These are phyloP conservation scores for Blakeslea trispora DNA, from an alignment of 371 early-diverging fungal species.

Conservation along the genomic window DNA sequence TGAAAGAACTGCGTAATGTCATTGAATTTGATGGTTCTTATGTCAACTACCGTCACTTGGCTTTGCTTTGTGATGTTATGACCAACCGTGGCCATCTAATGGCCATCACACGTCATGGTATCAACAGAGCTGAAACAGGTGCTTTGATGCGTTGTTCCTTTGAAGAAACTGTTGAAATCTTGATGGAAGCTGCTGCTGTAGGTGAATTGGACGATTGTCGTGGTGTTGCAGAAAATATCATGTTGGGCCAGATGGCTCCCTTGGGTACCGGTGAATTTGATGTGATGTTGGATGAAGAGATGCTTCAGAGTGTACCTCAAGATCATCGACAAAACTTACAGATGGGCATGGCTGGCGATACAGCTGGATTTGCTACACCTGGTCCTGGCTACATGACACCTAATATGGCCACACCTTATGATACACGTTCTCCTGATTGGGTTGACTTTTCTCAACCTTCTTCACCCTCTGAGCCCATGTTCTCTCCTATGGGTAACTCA, in stretches of 20 bases:
- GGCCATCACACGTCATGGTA: slow-evolving; percentile 99
- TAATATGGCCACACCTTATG: slow-evolving; percentile 56
- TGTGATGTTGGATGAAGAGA: slow-evolving; percentile 90
- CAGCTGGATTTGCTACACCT: slow-evolving; percentile 50
- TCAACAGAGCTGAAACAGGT: slow-evolving; percentile 96
- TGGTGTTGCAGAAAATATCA: slow-evolving; percentile 98
- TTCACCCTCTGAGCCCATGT: slow-evolving; percentile 61
- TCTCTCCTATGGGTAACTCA: slow-evolving; percentile 69
- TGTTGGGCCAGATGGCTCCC: slow-evolving; percentile 98
- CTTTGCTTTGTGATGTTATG: slow-evolving; percentile 98
- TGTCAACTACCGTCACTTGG: slow-evolving; percentile 98
- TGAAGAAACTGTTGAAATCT: slow-evolving; percentile 99
- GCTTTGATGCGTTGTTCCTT: slow-evolving; percentile 98
- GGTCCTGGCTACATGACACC: slow-evolving; percentile 63
- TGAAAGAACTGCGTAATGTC: slow-evolving; percentile 94
- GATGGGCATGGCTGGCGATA: slow-evolving; percentile 45
- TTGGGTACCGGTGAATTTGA: slow-evolving; percentile 98
- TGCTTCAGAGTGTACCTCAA: slow-evolving; percentile 66
- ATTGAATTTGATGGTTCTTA: slow-evolving; percentile 99
- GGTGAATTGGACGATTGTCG: slow-evolving; percentile 95
- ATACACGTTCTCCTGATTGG: slow-evolving; percentile 59
- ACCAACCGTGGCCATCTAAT: slow-evolving; percentile 93
- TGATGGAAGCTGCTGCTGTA: slow-evolving; percentile 95
- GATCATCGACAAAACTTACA: slow-evolving; percentile 46
- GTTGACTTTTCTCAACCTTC: slow-evolving; percentile 61